Base-by-base conservation (phyloP, 192 early-diverging fungal genomes). In the Anaeromyces robustus region DNA sequence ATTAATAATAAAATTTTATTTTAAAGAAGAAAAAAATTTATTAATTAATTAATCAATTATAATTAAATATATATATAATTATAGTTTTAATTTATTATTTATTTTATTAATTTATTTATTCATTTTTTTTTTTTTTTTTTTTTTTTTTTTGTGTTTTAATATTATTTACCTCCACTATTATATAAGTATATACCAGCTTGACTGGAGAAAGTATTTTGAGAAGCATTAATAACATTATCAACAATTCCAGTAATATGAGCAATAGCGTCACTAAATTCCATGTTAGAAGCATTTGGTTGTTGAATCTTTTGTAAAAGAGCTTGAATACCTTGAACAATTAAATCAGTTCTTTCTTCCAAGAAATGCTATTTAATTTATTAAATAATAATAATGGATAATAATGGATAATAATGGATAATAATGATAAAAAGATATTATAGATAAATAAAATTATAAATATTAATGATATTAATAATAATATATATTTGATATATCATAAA, bases 321-420 rank as follows among this genome's bases (percentile, higher is more conserved):
- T 84, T 95, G 94, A 82, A 95, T 95, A 12, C 91, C 88, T 79
- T 93, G 90, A 13, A 95, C 92, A 80, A 95, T 93, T 29, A 83
- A 84, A 80, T 92, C 94, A 0, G 93, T 95, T 84, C 95, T 90
- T 29, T 85, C 81, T 80, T 93, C 90, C 14, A 94, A 82, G 78
- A 88, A 94, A 29, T 83, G 82, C 92, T 93, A 83, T 39, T 16
- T 1, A 43, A 59, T 22, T 30, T 81, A 59, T 59, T n/a, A n/a
- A n/a, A n/a, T n/a, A n/a, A n/a, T n/a, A n/a, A n/a, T n/a, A n/a
- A n/a, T n/a, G n/a, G n/a, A n/a, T n/a, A n/a, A n/a, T n/a, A n/a
- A n/a, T n/a, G n/a, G n/a, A n/a, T n/a, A n/a, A n/a, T n/a, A n/a
- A n/a, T n/a, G n/a, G n/a, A n/a, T n/a, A n/a, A n/a, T n/a, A n/a